Evolutionary conservation across 139 green algal genomes (phyloP), one percentile per base, ranked within the genome.

Genomic region (Chlamydomonas sp.): DNA sequence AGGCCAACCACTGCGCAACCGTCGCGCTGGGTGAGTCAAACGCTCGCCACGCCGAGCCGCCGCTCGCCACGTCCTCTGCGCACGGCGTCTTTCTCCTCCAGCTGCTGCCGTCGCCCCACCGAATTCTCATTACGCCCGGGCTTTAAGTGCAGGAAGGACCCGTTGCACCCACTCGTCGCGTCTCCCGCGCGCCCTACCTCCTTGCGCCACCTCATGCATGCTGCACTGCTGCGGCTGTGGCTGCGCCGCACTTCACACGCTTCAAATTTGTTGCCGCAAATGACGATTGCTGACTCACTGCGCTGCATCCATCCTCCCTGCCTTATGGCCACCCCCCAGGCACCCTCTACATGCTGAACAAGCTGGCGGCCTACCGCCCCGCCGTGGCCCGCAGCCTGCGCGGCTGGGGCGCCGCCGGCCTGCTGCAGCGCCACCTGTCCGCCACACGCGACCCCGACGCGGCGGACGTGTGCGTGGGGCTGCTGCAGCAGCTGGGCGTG

Each of bases 271-370:
- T 49, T 49, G 31, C 31, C 31, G 31, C 31, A 49, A 49, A 49
- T 49, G 31, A 49, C 31, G 31, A 49, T 49, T 49, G 31, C 31
- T 49, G 31, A 49, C 31, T 49, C 31, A 49, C 31, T 49, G 31
- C 31, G 31, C 31, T 49, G 31, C 31, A 49, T 49, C 31, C 31
- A 49, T 49, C 31, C 31, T 49, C 31, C 31, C 31, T 49, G 31
- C 31, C 31, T 49, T 49, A 49, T 49, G 31, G 31, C 31, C 31
- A 49, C 31, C 31, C 31, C 31, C 31, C 31, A 49, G 31, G 31
- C 31, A 49, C 31, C 31, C 73, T 90, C 74, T 90, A 87, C 87
- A 90, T 85, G 58, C 87, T 90, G 57, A 84, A 73, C 14, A 80
- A 74, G 20, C 80, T 90, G 63, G 74, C 80, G 3, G 61, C 63